phyloP scores from a whole-genome alignment of 192 early-diverging fungal species.

The Gaertneriomyces sp. region DNA sequence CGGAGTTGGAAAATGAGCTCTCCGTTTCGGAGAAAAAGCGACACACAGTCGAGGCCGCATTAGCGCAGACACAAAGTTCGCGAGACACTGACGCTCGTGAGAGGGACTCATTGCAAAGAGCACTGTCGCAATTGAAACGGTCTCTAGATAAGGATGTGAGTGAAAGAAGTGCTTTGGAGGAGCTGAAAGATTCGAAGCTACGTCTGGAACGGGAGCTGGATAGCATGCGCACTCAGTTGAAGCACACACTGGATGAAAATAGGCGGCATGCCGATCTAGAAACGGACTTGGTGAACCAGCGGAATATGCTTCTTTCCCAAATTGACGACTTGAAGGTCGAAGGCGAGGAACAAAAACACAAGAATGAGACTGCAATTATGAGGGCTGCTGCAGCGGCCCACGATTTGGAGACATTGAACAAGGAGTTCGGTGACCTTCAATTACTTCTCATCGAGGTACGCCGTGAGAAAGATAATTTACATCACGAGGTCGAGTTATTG shows the following conservation, averaged over 20 bases:
- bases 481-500: neutral
- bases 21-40: constrained; percentile 18
- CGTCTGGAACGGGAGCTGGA: constrained; percentile 25
- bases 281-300: constrained; percentile 1
- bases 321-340: neutral
- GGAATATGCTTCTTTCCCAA: constrained; percentile 2
- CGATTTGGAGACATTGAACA: constrained; percentile 1
- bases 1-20: constrained; percentile 24
- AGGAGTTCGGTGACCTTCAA: constrained; percentile 15
- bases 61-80: neutral
- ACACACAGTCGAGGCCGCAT: constrained; percentile 15
- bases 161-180: constrained; percentile 17
- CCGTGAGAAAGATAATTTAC: neutral
- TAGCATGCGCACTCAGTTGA: constrained; percentile 17
- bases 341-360: constrained; percentile 7
- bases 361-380: neutral
- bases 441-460: neutral
- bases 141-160: constrained; percentile 10
- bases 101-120: constrained; percentile 17
- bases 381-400: neutral
- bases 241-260: constrained; percentile 10
- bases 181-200: neutral
- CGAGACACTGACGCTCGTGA: constrained; percentile 24
- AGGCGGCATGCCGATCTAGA: neutral
- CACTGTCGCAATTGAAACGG: constrained; percentile 24